Evolutionary conservation across 768 basidiomycete species (phyloP), one percentile per base, ranked within the genome.

Genomic region (Hygrocybe punicea): DNA sequence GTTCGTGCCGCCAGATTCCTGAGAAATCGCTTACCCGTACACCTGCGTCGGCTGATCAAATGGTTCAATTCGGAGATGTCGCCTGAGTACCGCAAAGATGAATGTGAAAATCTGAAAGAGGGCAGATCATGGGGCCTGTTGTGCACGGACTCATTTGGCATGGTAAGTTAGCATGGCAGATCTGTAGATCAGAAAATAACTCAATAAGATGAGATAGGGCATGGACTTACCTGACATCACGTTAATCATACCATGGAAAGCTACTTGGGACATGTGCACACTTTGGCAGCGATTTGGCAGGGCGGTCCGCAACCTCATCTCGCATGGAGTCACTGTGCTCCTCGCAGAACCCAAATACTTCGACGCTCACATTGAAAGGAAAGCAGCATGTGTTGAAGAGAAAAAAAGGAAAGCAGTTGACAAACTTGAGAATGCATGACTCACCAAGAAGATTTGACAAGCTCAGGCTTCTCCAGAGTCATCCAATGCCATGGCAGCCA

Each of bases 91-190:
- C n/a, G 36, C n/a, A n/a, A 39, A n/a, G n/a, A 39, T 9, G 36
- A 9, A 39, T 39, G 36, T 39, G 36, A 39, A n/a, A n/a, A 39
- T n/a, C n/a, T 39, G 36, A 39, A n/a, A n/a, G 10, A 9, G 9
- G 36, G 36, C 9, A 39, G n/a, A 9, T 47, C n/a, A 47, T 59
- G 46, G 60, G 58, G 57, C 5, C 23, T 61, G 34, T 55, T 36
- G n/a, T 39, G 52, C 1, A 61, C 57, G 8, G 39, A 61, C 37
- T 61, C 58, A 1, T 61, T 61, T 49, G 60, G 60, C 4, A 59
- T 60, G 55, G 59, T 60, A 13, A 6, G 55, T 39, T 9, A 23
- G 39, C n/a, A n/a, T n/a, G n/a, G n/a, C n/a, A 33, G 45, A 37
- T 24, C 40, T 16, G 23, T 16, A 10, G 23, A 6, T 21, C 13